Conservation (phyloP, 805 yeast species). For the Nematodospora valgi region DNA sequence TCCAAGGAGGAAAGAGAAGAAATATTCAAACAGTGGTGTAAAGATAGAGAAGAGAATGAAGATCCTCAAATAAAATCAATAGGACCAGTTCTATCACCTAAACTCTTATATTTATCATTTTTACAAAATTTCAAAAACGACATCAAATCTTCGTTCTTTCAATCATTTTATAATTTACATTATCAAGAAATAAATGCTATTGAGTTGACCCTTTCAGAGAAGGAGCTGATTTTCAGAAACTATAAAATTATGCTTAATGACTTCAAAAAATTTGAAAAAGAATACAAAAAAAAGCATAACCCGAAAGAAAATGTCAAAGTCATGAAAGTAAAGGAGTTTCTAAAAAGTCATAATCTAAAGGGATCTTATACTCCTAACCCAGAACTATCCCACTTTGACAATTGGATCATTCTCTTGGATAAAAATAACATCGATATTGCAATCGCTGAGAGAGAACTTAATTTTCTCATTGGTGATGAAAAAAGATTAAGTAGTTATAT, state of each 20-base stretch:
- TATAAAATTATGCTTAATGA: constrained; percentile 26
- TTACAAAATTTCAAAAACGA: constrained; percentile 30
- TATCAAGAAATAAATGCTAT: constrained; percentile 11
- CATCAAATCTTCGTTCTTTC: constrained; percentile 22
- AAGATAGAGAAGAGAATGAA: constrained; percentile 3
- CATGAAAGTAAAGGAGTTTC: constrained; percentile 20
- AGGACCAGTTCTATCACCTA: constrained; percentile 19
- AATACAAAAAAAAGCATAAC: constrained; percentile 15
- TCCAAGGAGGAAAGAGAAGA: constrained; percentile 17
- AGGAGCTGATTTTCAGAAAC: constrained; percentile 22
- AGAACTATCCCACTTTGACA: constrained; percentile 15
- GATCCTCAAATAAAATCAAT: constrained; percentile 5
- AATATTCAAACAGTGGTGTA: constrained; percentile 26
- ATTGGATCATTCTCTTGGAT: constrained; percentile 30
- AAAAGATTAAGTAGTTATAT: constrained; percentile 31
- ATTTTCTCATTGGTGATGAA: constrained; percentile 40
- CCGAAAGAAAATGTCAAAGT: constrained; percentile 28
- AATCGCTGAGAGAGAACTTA: constrained; percentile 24
- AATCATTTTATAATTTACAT: constrained; percentile 23
- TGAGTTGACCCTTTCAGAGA: constrained; percentile 14
- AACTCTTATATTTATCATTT: constrained; percentile 17
- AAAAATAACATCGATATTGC: constrained; percentile 14
- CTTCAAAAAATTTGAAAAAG: constrained; percentile 26
- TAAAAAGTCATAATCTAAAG: constrained; percentile 6
- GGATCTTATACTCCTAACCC: background rate